phyloP scores from a whole-genome alignment of 768 basidiomycete genomes.

The Rhodotorula paludigena region DNA sequence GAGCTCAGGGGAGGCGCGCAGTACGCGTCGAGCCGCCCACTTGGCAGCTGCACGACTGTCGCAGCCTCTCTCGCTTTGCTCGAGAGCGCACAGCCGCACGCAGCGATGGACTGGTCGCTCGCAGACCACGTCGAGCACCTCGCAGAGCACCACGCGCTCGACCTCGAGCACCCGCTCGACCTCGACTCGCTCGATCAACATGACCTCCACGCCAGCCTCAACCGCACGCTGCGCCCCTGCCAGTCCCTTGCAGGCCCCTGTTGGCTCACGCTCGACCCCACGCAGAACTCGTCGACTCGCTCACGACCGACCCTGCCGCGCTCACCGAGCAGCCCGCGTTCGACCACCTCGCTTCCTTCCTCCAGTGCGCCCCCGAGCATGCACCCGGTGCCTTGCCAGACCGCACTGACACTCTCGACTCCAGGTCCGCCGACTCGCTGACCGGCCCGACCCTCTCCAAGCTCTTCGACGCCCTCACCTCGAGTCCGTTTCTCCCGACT shows the following conservation, averaged over 20 bases:
- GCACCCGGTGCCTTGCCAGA: not conserved
- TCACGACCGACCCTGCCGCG: constrained; percentile 68
- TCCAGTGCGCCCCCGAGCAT: constrained; percentile 55
- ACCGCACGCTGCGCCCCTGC: not conserved
- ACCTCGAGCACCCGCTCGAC: not conserved
- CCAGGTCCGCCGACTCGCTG: constrained; percentile 56
- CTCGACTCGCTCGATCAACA: constrained; percentile 14
- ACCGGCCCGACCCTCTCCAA: constrained; percentile 69
- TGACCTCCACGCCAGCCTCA: not conserved
- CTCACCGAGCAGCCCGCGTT: constrained; percentile 66
- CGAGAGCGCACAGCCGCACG: too few species aligned
- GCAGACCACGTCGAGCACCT: constrained; percentile 41
- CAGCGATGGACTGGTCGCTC: constrained; percentile 43
- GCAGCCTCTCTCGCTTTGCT: too few species aligned
- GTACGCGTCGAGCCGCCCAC: not conserved
- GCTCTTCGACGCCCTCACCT: constrained; percentile 76
- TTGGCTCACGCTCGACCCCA: constrained; percentile 23
- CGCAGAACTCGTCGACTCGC: constrained; percentile 71
- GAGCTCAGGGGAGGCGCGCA: not conserved
- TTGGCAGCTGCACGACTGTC: too few species aligned
- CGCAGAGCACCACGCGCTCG: constrained; percentile 5
- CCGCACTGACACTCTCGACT: not conserved
- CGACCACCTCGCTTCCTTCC: constrained; percentile 72
- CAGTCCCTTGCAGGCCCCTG: not conserved
- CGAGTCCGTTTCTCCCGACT: constrained; percentile 50